Evolutionary conservation across 768 basidiomycete genomes (phyloP), one percentile per base, ranked within the genome.

Genomic region (Leccinum subtestaceum): DNA sequence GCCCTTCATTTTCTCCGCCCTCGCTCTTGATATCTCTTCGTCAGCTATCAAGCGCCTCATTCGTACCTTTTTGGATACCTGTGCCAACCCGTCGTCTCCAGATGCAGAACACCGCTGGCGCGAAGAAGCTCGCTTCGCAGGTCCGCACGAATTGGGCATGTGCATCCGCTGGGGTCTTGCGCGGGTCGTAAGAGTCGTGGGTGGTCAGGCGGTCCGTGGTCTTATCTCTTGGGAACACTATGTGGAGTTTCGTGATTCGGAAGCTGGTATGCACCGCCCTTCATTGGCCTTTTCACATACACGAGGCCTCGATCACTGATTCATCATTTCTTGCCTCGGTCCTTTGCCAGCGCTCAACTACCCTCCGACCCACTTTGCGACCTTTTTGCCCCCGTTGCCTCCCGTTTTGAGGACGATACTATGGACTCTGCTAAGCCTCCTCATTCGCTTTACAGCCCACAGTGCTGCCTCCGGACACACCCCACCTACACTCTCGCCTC

Each of bases 81-180:
- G 87, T 65, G 32, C 60, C 70, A 55, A 68, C 62, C 74, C 56
- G 57, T 71, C 58, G 9, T 72, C 71, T 11, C 2, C 43, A 29
- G 77, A 77, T 12, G 82, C 80, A 8, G 86, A 88, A 50, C 66
- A 65, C 25, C 78, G 79, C 53, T 92, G 88, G 86, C 79, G 83
- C 46, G 88, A 93, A 64, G 95, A 98, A 69, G 87, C 93, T 2
- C 76, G 78, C 34, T 91, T 96, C 67, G 91, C 93, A 0, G 87
- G 85, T 5, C 88, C 92, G 11, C 88, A 95, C 60, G 92, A 97
- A 67, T 78, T 98, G 13, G 94, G 89, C 5, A 95, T 95, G 88
- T 84, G 89, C 66, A 78, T 98, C 32, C 86, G 95, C 23, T 99
- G 97, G 97, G 93, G 88, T 32, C 81, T 98, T 5, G 89, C 87